Evolutionary conservation across 768 basidiomycete species (phyloP).

Genomic region (Collybia nuda): DNA sequence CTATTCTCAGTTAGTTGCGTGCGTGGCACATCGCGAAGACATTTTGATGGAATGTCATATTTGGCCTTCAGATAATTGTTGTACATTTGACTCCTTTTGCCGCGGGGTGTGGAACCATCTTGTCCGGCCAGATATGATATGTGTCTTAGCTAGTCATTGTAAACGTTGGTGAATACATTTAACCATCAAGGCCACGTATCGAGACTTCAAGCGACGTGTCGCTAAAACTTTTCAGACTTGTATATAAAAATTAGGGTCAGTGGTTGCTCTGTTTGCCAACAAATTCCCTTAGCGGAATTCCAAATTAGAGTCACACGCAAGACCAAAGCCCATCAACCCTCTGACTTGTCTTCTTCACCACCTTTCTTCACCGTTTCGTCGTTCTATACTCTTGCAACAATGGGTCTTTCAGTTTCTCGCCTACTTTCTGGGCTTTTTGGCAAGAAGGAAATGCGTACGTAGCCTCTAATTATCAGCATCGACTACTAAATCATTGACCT

Average conservation of each 20-base stretch:
- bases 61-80: not conserved
- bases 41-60: too few relatives aligned
- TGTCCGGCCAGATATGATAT: not conserved
- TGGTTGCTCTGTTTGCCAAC: slow-evolving; percentile 15
- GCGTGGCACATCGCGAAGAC: too few relatives aligned
- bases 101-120: too few relatives aligned
- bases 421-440: slow-evolving; percentile 87
- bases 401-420: slow-evolving; percentile 79
- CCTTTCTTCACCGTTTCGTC: slow-evolving; percentile 30
- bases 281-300: slow-evolving; percentile 40
- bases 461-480: slow-evolving; percentile 22
- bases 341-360: slow-evolving; percentile 26
- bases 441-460: slow-evolving; percentile 99
- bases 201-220: slow-evolving; percentile 8
- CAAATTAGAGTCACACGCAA: slow-evolving; percentile 44
- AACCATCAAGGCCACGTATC: slow-evolving; percentile 4
- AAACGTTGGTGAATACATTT: not conserved
- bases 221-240: too few relatives aligned
- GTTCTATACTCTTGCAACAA: slow-evolving; percentile 39
- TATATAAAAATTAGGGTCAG: slow-evolving; percentile 1
- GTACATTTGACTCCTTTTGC: not conserved
- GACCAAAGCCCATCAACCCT: slow-evolving; percentile 25
- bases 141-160: not conserved
- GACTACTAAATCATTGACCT: slow-evolving; percentile 27
- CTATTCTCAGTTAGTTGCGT: too few relatives aligned